Evolutionary conservation across 2,329 filamentous ascomycete species (phyloP).

Genomic region (Fusarium humuli): DNA sequence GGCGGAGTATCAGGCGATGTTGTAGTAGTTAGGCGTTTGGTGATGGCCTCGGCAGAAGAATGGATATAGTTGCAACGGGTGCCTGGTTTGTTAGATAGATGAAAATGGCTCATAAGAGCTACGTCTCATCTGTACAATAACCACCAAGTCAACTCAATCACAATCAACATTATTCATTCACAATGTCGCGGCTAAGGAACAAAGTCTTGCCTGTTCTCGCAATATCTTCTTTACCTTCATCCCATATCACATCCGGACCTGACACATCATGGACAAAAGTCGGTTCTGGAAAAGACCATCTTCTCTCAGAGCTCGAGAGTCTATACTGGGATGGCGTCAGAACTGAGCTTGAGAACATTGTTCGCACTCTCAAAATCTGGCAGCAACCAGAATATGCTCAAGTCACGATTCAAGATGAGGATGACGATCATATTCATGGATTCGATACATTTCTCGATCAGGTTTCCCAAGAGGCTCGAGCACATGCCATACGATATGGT

Average conservation of each 20-base stretch:
- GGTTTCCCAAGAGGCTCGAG: conserved; percentile 38
- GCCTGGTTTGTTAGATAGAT: background rate
- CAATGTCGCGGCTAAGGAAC: conserved; percentile 32
- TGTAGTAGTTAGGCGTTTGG: conserved; percentile 16
- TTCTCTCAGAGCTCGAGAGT: conserved; percentile 30
- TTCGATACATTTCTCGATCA: conserved; percentile 41
- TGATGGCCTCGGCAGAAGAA: background rate
- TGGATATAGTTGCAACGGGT: background rate
- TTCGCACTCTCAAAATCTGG: conserved; percentile 40
- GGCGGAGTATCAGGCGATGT: conserved; percentile 29
- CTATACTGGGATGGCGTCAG: conserved; percentile 42
- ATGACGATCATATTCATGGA: conserved; percentile 32
- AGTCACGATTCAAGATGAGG: conserved; percentile 31
- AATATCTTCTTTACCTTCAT: conserved; percentile 7
- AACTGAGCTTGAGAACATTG: conserved; percentile 40
- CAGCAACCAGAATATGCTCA: conserved; percentile 29
- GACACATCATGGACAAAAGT: conserved; percentile 30
- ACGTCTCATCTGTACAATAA: background rate
- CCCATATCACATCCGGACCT: conserved; percentile 28
- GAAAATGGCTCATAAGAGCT: conserved; percentile 7
- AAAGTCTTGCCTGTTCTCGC: conserved; percentile 31
- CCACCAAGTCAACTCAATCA: background rate
- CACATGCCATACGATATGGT: conserved; percentile 40
- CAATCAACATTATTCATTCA: background rate
- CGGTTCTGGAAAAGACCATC: conserved; percentile 29